Percentiles rank a stretch among this genome's conserved stretches.
Conservation (phyloP, 768 basidiomycete genomes). For the Termitomyces sp. region DNA sequence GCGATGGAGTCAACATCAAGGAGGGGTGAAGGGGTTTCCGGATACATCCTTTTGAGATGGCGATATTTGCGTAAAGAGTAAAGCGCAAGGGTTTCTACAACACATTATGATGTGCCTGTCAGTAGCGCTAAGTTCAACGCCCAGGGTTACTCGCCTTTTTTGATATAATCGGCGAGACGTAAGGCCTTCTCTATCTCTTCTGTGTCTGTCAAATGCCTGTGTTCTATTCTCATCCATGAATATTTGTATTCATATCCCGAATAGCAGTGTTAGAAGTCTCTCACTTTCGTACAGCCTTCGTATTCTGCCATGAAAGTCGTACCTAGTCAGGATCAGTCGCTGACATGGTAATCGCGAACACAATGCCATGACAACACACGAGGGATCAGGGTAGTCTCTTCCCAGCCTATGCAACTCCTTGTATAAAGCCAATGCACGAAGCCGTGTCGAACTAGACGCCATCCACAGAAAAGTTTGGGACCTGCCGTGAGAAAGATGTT, state of each 20-base stretch:
- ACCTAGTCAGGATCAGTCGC: conserved; percentile 30
- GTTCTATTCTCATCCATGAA: conserved; percentile 40
- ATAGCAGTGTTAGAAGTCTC: conserved; percentile 16
- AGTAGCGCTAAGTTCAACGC: background rate
- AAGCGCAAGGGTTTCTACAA: conserved; percentile 71
- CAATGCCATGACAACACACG: conserved; percentile 40
- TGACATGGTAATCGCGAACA: conserved; percentile 6
- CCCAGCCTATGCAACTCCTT: conserved; percentile 81
- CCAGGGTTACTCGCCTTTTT: conserved; percentile 55
- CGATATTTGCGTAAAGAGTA: conserved; percentile 84
- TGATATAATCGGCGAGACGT: conserved; percentile 77
- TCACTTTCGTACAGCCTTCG: conserved; percentile 71
- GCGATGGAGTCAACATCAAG: conserved; percentile 10
- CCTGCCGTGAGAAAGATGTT: conserved; percentile 5
- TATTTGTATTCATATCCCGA: background rate
- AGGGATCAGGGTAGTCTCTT: conserved; percentile 77
- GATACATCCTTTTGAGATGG: conserved; percentile 72
- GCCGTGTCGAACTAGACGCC: conserved; percentile 47
- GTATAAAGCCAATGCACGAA: conserved; percentile 68
- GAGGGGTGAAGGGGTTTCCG: conserved; percentile 19
- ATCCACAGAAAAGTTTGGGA: conserved; percentile 23
- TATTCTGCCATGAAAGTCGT: conserved; percentile 72
- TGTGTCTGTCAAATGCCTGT: conserved; percentile 56
- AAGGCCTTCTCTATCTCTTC: conserved; percentile 75
- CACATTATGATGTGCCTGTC: background rate